A percentile compares a stretch with the other conserved stretches of the same genome.
These are phyloP conservation scores for Colletotrichum cereale DNA, from an alignment of 2,329 filamentous ascomycete species.

Conservation along the genomic window DNA sequence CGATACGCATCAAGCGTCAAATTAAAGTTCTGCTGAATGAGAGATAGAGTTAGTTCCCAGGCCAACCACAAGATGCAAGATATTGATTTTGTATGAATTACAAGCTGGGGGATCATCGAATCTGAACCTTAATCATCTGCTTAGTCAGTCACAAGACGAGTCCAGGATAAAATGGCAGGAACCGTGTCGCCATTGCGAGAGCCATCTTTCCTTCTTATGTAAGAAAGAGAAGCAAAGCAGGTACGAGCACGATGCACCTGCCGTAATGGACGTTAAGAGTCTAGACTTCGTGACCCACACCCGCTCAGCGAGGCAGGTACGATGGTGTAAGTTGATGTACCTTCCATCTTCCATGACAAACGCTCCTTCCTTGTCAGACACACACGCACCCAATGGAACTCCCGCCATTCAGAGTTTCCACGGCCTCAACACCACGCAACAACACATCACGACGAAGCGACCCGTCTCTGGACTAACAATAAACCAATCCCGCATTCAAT, in stretches of 20 bases:
- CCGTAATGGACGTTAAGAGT: neutral
- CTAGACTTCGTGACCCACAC: neutral
- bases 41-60: no score
- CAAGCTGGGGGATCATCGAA: no score
- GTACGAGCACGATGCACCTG: neutral
- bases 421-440: neutral
- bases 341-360: neutral
- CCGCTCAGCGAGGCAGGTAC: neutral
- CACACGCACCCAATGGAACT: neutral
- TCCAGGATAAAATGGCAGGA: no score
- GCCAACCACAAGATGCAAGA: no score
- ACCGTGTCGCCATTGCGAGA: no score
- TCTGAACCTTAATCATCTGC: no score
- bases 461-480: neutral
- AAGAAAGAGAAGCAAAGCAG: neutral
- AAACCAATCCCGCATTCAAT: neutral
- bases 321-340: no score
- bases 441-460: neutral
- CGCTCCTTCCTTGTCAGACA: neutral
- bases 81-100: no score
- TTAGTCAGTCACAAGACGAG: no score
- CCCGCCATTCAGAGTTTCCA: neutral
- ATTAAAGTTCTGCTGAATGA: no score
- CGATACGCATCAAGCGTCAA: no score
- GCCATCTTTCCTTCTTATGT: neutral